phyloP scores from a whole-genome alignment of 306 rosid species.

The Vigna trinervia region DNA sequence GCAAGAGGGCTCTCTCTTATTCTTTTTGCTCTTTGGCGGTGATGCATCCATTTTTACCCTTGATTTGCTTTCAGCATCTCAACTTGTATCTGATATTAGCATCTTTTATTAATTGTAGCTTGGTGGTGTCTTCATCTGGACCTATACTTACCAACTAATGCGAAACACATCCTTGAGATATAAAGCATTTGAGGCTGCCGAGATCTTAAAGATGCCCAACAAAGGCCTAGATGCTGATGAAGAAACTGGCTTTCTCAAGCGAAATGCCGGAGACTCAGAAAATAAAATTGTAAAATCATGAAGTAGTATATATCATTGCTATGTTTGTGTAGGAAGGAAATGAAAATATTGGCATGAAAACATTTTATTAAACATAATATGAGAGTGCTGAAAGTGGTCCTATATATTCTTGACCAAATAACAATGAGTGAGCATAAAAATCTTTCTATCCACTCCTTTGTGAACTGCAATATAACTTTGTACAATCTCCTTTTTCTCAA shows the following conservation, averaged over 20 bases:
- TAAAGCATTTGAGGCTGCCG: conserved; percentile 61
- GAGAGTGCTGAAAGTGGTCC: background rate
- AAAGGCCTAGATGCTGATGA: conserved; percentile 45
- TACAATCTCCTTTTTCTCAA: conserved; percentile 2
- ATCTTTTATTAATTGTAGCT: conserved; percentile 57
- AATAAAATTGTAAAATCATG: conserved; percentile 55
- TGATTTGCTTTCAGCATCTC: background rate
- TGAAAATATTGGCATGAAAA: conserved; percentile 6
- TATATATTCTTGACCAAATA: conserved; percentile 1
- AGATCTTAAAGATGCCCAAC: conserved; percentile 51
- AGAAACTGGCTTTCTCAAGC: conserved; percentile 61
- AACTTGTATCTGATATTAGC: background rate
- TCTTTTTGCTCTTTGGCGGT: conserved; percentile 96
- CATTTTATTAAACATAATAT: background rate
- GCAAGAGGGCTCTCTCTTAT: conserved; percentile 67
- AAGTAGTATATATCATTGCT: conserved; percentile 5
- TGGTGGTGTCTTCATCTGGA: conserved; percentile 89
- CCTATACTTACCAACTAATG: conserved; percentile 74
- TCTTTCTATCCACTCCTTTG: conserved; percentile 1
- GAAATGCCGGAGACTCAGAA: conserved; percentile 46
- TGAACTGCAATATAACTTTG: background rate
- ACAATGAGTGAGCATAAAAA: background rate
- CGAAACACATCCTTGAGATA: conserved; percentile 55
- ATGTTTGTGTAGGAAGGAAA: conserved; percentile 2
- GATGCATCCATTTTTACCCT: conserved; percentile 24